Conservation (phyloP, 495 filamentous ascomycete species). For the Penicillium salamii region DNA sequence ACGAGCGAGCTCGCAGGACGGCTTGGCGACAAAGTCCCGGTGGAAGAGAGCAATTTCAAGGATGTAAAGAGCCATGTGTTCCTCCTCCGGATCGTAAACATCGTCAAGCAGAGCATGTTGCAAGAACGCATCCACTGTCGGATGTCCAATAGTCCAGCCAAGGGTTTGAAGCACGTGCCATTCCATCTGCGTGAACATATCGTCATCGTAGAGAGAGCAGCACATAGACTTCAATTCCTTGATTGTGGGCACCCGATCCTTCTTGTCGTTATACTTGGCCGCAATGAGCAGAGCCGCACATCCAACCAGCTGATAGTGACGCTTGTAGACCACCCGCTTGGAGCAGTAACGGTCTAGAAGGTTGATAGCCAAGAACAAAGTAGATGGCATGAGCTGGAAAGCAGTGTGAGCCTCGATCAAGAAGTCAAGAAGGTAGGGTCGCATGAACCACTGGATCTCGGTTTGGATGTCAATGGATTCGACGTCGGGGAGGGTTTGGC, state of each 20-base stretch:
- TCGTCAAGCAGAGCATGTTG: constrained; percentile 68
- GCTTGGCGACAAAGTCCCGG: constrained; percentile 88
- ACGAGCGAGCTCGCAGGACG: constrained; percentile 85
- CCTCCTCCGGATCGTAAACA: constrained; percentile 73
- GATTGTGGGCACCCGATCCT: constrained; percentile 94
- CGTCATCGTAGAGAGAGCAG: constrained; percentile 95
- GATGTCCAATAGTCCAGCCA: constrained; percentile 92
- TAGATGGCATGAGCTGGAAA: constrained; percentile 91
- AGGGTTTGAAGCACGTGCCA: constrained; percentile 99
- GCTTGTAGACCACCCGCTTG: constrained; percentile 96
- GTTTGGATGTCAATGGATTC: constrained; percentile 98
- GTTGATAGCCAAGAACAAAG: constrained; percentile 93
- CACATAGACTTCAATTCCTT: constrained; percentile 98
- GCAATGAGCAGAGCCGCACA: constrained; percentile 95
- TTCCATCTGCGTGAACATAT: constrained; percentile 99
- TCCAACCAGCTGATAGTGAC: constrained; percentile 96
- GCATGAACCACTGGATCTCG: constrained; percentile 99
- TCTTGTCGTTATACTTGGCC: constrained; percentile 97
- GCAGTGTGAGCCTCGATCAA: constrained; percentile 94
- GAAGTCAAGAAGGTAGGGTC: constrained; percentile 97
- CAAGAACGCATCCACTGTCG: constrained; percentile 90
- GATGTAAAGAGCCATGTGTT: constrained; percentile 93
- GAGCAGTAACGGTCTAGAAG: constrained; percentile 97
- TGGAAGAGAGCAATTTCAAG: constrained; percentile 93
- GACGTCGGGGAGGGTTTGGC: constrained; percentile 88